A percentile compares a stretch with the other conserved stretches of the same genome.
Conservation (phyloP, 2,329 filamentous ascomycete genomes). For the Bretziella fagacearum region DNA sequence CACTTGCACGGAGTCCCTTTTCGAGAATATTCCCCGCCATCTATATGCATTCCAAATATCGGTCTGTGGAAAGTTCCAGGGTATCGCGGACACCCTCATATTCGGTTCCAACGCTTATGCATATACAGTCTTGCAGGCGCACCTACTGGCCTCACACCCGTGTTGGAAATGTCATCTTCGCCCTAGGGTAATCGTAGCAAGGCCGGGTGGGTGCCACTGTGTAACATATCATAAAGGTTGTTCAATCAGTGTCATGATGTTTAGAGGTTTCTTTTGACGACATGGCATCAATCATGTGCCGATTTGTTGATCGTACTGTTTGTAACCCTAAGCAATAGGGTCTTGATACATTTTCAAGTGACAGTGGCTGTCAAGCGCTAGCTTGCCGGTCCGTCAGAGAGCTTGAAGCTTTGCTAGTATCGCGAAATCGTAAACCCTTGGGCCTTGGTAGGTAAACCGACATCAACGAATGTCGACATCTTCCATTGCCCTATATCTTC, state of each 20-base stretch:
- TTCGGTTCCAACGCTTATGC: too few species aligned
- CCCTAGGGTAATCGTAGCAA: neutral
- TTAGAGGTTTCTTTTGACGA: neutral
- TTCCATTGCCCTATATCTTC: neutral
- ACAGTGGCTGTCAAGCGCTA: neutral
- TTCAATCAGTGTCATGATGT: neutral
- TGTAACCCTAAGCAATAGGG: neutral
- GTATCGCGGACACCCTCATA: too few species aligned
- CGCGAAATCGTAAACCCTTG: neutral
- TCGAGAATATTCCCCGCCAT: too few species aligned
- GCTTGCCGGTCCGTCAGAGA: neutral
- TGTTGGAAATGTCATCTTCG: neutral
- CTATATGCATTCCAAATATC: too few species aligned
- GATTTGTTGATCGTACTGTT: neutral
- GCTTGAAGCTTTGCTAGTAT: conserved; percentile 1
- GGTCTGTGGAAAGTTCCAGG: too few species aligned
- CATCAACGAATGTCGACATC: neutral
- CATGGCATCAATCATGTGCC: too few species aligned
- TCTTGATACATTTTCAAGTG: neutral
- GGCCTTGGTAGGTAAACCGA: neutral
- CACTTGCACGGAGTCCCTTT: too few species aligned
- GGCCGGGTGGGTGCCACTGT: neutral
- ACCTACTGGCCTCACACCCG: neutral
- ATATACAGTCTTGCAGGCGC: too few species aligned
- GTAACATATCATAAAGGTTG: neutral